These are phyloP conservation scores for Calonectria honghensis DNA, from an alignment of 2,329 filamentous ascomycete species.

Conservation along the genomic window DNA sequence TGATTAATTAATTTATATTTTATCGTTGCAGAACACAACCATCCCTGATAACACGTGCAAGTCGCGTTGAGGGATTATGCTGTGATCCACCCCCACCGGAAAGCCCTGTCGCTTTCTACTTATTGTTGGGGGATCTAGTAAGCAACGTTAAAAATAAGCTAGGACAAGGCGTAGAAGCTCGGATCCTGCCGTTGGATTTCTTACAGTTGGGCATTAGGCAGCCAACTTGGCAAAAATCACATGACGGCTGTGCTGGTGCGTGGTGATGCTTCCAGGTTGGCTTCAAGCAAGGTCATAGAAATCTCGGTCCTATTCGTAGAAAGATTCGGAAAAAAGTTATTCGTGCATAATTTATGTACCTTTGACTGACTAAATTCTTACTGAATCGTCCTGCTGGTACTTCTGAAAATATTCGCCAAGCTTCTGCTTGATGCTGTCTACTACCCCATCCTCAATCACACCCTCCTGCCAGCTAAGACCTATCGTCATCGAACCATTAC, in stretches of 20 bases:
- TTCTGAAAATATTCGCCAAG: conserved; percentile 2
- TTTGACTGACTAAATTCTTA: not conserved
- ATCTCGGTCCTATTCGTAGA: not conserved
- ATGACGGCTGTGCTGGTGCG: not conserved
- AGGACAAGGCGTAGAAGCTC: not conserved
- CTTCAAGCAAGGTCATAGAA: not conserved
- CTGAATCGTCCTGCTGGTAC: not conserved
- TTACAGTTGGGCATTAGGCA: not conserved
- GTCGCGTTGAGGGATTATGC: not conserved
- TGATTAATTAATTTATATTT: too few species aligned
- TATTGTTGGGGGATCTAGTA: not conserved
- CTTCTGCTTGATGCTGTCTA: not conserved
- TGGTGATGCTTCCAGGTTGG: not conserved
- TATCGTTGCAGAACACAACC: too few species aligned
- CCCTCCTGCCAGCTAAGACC: conserved; percentile 64
- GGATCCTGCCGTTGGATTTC: not conserved
- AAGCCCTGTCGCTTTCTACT: not conserved
- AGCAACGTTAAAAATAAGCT: not conserved
- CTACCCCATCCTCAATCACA: conserved; percentile 37
- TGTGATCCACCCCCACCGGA: not conserved
- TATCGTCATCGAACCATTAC: conserved; percentile 64
- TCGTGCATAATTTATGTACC: not conserved
- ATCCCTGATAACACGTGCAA: too few species aligned
- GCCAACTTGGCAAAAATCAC: not conserved
- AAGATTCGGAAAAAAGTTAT: not conserved